Base-by-base conservation (phyloP, 2,329 filamentous ascomycete genomes). In the Fusarium sp. region DNA sequence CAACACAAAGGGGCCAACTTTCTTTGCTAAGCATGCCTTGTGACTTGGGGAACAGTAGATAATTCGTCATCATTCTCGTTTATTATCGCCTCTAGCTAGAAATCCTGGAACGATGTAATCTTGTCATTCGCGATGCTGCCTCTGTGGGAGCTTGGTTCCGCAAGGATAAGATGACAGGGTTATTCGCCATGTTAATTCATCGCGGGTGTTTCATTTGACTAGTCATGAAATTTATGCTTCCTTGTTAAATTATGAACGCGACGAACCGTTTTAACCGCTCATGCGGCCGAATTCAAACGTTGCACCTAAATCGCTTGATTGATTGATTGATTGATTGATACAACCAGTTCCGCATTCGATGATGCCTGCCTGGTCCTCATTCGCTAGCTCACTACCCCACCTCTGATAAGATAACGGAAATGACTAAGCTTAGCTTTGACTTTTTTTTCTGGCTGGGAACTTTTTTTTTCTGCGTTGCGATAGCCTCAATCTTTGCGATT, bases 371-470 rank as follows among this genome's bases (percentile, higher is more conserved):
- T 63, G 45, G 41, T 64, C 48, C 66, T 69, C 69, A 71, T 73
- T 75, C 66, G 62, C 41, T 41, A 39, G 26, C 61, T 51, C 57
- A 5, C 11, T 18, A 9, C 45, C 35, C 65, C 65, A 68, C 70
- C 59, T 66, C 28, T 17, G 47, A 70, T 70, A 70, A 66, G 66
- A 59, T 36, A 31, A 24, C 24, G 15, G 1, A 8, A 9, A 59
- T 59, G 56, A 59, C 52, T 69, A 62, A 52, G 41, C 38, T 39
- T 24, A 38, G 35, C 35, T 78, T 79, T 75, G 66, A 63, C 65
- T 69, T 77, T 80, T 81, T 81, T 81, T 78, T 44, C 31, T n/a
- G 56, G n/a, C 44, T n/a, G 51, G 66, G 28, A 66, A 66, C 48
- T 55, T 77, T 80, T 78, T 78, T 77, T 75, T 73, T 69, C 63